Conservation (phyloP, 2,329 filamentous ascomycete genomes). For the Falciphora oryzae region DNA sequence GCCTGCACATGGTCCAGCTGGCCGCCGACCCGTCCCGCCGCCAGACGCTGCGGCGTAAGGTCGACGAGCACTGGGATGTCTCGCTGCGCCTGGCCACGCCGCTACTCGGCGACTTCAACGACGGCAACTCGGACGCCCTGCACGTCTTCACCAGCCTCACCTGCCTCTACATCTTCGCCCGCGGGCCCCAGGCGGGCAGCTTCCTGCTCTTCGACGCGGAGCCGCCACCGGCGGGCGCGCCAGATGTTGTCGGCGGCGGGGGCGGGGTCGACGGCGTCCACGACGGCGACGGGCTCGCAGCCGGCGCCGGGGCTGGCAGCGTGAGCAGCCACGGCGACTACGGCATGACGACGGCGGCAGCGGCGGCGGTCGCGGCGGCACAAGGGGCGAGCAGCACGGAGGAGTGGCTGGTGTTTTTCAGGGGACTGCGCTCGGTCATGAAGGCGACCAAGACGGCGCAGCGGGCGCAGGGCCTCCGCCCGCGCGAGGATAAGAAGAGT, state of each 20-base stretch:
- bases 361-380: neutral
- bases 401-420: constrained; percentile 10
- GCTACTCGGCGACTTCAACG: constrained; percentile 15
- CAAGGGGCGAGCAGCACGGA: constrained; percentile 2
- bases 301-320: no score
- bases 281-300: neutral
- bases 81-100: constrained; percentile 14
- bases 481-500: neutral
- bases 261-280: neutral
- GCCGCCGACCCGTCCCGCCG: constrained; percentile 3
- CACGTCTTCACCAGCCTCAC: constrained; percentile 28
- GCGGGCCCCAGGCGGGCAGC: constrained; percentile 24
- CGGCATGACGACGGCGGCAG: neutral
- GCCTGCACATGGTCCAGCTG: constrained; percentile 40
- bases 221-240: neutral
- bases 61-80: constrained; percentile 9
- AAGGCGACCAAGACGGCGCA: constrained; percentile 5
- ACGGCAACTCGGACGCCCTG: constrained; percentile 20
- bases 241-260: no score
- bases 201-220: constrained; percentile 22
- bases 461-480: neutral
- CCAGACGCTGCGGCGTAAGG: constrained; percentile 4
- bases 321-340: neutral
- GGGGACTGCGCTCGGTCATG: constrained; percentile 9
- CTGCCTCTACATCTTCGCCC: constrained; percentile 25